A percentile compares a stretch with the other conserved stretches of the same genome.
These are phyloP conservation scores for Gracilariopsis chorda DNA, from an alignment of 23 red algal genomes.

Conservation along the genomic window DNA sequence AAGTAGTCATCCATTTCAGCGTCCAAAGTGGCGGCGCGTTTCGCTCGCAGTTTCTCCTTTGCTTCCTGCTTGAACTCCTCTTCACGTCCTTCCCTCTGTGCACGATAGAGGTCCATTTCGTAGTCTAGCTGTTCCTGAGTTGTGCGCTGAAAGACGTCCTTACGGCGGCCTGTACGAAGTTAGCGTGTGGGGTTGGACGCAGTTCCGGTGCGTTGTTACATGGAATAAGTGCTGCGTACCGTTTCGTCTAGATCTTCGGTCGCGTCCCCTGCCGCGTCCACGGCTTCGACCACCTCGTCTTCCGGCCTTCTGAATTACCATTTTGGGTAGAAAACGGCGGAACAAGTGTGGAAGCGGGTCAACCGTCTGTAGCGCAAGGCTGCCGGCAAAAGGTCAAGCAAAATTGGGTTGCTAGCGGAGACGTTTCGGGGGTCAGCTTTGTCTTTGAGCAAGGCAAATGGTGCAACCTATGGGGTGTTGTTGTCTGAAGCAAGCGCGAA, in stretches of 20 bases:
- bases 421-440: too few species aligned
- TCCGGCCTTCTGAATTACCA: constrained; percentile 23
- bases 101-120: constrained; percentile 60
- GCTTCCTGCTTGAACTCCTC: constrained; percentile 46
- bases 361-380: too few species aligned
- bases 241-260: constrained; percentile 2
- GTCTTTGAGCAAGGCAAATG: too few species aligned
- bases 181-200: too few species aligned
- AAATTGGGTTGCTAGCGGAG: too few species aligned
- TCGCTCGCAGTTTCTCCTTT: constrained; percentile 27
- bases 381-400: too few species aligned
- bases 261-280: not conserved
- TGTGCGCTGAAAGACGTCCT: constrained; percentile 10
- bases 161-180: constrained; percentile 21
- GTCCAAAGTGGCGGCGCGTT: constrained; percentile 23
- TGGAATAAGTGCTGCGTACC: constrained; percentile 17
- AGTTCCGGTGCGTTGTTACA: too few species aligned
- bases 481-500: too few species aligned
- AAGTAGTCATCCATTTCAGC: constrained; percentile 68
- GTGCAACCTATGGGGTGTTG: too few species aligned
- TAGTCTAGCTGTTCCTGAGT: constrained; percentile 51
- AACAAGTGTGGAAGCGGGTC: too few species aligned
- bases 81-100: constrained; percentile 59
- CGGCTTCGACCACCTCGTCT: not conserved
- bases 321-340: too few species aligned